Percentiles rank a stretch among this genome's conserved stretches.
phyloP scores from a whole-genome alignment of 768 basidiomycete species.

The Royoungia palumana region DNA sequence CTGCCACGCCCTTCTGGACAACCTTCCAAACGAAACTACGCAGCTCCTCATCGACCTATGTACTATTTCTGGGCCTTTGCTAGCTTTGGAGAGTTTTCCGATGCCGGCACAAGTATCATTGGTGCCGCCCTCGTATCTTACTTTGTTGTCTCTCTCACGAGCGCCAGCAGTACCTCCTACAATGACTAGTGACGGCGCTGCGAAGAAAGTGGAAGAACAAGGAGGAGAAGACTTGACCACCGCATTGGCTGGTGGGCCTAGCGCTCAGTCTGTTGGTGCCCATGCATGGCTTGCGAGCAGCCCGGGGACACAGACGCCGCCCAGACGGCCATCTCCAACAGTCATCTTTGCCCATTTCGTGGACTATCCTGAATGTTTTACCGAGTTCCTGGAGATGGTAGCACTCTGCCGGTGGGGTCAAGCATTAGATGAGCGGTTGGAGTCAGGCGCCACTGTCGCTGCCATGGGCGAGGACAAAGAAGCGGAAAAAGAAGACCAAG shows the following conservation, averaged over 20 bases:
- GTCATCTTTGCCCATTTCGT: conserved; percentile 94
- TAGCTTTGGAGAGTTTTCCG: conserved; percentile 28
- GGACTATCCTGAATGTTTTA: conserved; percentile 80
- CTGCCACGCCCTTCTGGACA: conserved; percentile 79
- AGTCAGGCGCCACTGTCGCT: conserved; percentile 9
- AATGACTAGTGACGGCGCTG: conserved; percentile 29
- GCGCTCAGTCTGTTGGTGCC: conserved; percentile 7
- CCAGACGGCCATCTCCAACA: conserved; percentile 71
- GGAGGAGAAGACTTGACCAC: conserved; percentile 19
- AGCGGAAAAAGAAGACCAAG: conserved; percentile 63
- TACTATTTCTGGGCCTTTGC: conserved; percentile 56
- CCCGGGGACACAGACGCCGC: conserved; percentile 27
- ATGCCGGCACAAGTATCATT: conserved; percentile 22
- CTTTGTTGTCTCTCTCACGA: conserved; percentile 74
- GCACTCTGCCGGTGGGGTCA: conserved; percentile 80
- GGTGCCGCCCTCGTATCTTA: conserved; percentile 64
- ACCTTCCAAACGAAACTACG: conserved; percentile 85
- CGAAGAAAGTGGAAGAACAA: conserved; percentile 18
- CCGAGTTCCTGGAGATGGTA: conserved; percentile 86
- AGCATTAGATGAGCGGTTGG: conserved; percentile 43
- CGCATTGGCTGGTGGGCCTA: conserved; percentile 26
- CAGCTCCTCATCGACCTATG: conserved; percentile 90
- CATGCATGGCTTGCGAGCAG: conserved; percentile 6
- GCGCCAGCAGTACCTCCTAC: conserved; percentile 42
- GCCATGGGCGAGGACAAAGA: conserved; percentile 40